phyloP scores from a whole-genome alignment of 1,139 yeast species.

The Suhomyces bolitotheri region DNA sequence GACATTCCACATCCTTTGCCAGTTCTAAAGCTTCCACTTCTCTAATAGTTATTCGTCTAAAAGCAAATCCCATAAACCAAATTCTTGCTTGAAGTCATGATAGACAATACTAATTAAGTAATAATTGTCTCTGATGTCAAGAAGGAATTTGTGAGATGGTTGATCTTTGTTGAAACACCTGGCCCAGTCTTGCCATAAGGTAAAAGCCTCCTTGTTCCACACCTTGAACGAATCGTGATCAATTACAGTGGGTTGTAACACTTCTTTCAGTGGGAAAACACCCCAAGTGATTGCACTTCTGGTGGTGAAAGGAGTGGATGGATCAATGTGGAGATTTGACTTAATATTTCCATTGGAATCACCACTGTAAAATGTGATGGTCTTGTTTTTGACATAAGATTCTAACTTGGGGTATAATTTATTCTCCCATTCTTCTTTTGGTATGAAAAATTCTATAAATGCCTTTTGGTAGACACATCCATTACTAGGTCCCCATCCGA shows the following conservation, averaged over 20 bases:
- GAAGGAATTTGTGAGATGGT: conserved; percentile 59
- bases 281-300: conserved; percentile 94
- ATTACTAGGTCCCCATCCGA: conserved; percentile 93
- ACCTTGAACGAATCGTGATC: conserved; percentile 87
- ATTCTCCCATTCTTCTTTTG: conserved; percentile 63
- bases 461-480: conserved; percentile 95
- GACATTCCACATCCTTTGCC: background rate
- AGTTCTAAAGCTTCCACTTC: conserved; percentile 15
- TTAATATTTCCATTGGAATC: conserved; percentile 58
- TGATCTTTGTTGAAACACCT: conserved; percentile 64
- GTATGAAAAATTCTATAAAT: conserved; percentile 80
- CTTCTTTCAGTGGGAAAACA: conserved; percentile 83
- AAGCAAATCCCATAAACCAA: conserved; percentile 75
- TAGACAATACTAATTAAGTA: conserved; percentile 80
- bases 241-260: conserved; percentile 83
- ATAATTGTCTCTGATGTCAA: conserved; percentile 59
- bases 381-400: conserved; percentile 37
- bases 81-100: conserved; percentile 76
- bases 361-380: conserved; percentile 72
- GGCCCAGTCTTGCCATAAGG: conserved; percentile 91
- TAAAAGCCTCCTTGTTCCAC: conserved; percentile 93
- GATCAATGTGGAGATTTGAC: conserved; percentile 52
- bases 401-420: conserved; percentile 55
- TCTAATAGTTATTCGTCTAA: conserved; percentile 28
- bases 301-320: conserved; percentile 27